A percentile compares a stretch with the other conserved stretches of the same genome.
These are phyloP conservation scores for Parsonsia alboflavescens DNA, from an alignment of 257 asterid genomes.

Conservation along the genomic window DNA sequence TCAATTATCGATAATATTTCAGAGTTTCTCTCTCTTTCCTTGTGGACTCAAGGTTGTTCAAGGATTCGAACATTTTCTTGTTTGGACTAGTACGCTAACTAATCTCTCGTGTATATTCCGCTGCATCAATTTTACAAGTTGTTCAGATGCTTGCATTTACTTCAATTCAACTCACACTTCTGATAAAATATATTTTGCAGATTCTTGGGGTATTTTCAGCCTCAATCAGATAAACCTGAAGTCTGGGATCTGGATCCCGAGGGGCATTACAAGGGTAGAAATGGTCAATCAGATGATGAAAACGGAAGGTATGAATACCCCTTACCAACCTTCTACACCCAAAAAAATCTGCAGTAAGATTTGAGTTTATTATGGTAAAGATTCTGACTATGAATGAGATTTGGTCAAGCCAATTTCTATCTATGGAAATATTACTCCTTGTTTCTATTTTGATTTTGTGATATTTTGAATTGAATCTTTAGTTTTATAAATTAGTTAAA, in stretches of 20 bases:
- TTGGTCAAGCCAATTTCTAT: too few relatives aligned
- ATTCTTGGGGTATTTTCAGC: conserved; percentile 90
- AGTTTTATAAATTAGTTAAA: too few relatives aligned
- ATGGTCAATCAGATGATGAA: conserved; percentile 48
- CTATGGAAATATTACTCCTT: too few relatives aligned
- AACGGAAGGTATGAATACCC: conserved; percentile 45
- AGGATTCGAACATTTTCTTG: too few relatives aligned
- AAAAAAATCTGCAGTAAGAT: background rate
- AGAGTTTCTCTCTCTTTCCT: too few relatives aligned
- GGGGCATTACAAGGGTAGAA: conserved; percentile 50
- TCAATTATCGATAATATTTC: too few relatives aligned
- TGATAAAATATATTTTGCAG: conserved; percentile 36
- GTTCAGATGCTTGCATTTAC: background rate
- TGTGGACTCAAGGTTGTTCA: too few relatives aligned
- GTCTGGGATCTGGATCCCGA: conserved; percentile 81
- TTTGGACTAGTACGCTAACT: too few relatives aligned
- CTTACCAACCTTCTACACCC: background rate
- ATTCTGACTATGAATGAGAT: background rate
- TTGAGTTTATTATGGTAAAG: background rate
- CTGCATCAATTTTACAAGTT: background rate
- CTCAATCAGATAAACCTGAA: conserved; percentile 75
- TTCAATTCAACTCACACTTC: conserved; percentile 9
- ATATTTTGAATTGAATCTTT: too few relatives aligned
- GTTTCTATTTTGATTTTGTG: too few relatives aligned
- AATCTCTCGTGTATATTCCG: too few relatives aligned